Evolutionary conservation across 257 asterid genomes (phyloP).

Genomic region (Rhazya stricta): DNA sequence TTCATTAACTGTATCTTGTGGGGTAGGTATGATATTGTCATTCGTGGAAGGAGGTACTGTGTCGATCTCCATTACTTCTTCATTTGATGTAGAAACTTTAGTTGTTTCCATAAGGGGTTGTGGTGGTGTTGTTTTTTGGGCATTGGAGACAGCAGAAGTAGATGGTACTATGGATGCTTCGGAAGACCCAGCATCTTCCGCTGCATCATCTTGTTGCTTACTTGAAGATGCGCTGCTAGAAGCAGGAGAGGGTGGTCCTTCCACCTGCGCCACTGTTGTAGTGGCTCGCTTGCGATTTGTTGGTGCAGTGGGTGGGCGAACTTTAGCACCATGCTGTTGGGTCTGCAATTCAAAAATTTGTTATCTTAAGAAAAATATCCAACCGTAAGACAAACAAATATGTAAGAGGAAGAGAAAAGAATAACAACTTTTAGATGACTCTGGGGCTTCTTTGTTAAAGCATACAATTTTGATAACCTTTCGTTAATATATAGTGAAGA

Average conservation of each 20-base stretch:
- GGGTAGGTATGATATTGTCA: conserved; percentile 26
- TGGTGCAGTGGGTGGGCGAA: conserved; percentile 32
- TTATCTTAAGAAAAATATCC: not conserved
- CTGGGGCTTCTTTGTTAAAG: not conserved
- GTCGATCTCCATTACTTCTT: conserved; percentile 40
- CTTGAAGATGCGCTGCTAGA: conserved; percentile 37
- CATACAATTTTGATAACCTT: not conserved
- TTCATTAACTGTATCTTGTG: conserved; percentile 32
- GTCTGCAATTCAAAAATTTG: conserved; percentile 11
- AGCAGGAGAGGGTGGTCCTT: conserved; percentile 37
- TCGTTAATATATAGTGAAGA: not conserved
- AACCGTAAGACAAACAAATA: not conserved
- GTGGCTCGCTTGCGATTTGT: conserved; percentile 30
- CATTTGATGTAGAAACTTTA: conserved; percentile 31
- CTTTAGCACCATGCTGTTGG: conserved; percentile 30
- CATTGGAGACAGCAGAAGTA: conserved; percentile 30
- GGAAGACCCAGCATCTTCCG: conserved; percentile 40
- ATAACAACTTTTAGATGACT: not conserved
- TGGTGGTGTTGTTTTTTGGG: conserved; percentile 44
- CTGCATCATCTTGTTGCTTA: conserved; percentile 37
- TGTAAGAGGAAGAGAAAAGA: not conserved
- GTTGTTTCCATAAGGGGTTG: conserved; percentile 25
- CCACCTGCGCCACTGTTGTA: conserved; percentile 29
- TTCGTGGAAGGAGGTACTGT: not conserved
- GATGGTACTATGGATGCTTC: conserved; percentile 33